Percentiles rank a stretch among this genome's conserved stretches.
Evolutionary conservation across 2,329 filamentous ascomycete genomes (phyloP).

Genomic region (Pseudodiploospora longispora): DNA sequence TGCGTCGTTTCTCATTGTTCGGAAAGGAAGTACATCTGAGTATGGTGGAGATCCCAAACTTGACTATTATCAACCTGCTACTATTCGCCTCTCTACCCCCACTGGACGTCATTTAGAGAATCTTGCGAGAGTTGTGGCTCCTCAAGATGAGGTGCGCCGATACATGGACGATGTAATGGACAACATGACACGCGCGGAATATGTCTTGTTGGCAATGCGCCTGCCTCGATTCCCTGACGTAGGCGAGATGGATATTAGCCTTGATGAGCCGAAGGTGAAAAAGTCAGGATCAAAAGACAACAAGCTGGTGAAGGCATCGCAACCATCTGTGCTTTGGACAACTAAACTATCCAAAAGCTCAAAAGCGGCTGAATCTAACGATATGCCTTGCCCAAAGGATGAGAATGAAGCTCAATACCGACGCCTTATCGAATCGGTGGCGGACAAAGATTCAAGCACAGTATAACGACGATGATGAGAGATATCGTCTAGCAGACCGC

Average conservation of each 20-base stretch:
- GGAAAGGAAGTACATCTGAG: slow-evolving; percentile 60
- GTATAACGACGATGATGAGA: slow-evolving; percentile 8
- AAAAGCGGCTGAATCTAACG: slow-evolving; percentile 11
- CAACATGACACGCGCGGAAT: slow-evolving; percentile 60
- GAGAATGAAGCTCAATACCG: slow-evolving; percentile 27
- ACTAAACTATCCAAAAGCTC: slow-evolving; percentile 10
- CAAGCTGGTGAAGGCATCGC: slow-evolving; percentile 6
- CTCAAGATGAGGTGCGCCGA: slow-evolving; percentile 52
- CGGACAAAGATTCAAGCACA: slow-evolving; percentile 23
- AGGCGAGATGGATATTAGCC: slow-evolving; percentile 18
- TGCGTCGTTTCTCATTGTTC: slow-evolving; percentile 69
- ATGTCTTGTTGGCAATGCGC: slow-evolving; percentile 59
- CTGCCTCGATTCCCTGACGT: slow-evolving; percentile 39
- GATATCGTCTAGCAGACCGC: neutral
- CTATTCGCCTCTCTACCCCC: slow-evolving; percentile 48
- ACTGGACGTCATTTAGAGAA: slow-evolving; percentile 52
- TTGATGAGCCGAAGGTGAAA: slow-evolving; percentile 23
- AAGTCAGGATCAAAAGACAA: slow-evolving; percentile 20
- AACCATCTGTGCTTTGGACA: slow-evolving; percentile 28
- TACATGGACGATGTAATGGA: slow-evolving; percentile 67
- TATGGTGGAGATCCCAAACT: slow-evolving; percentile 54
- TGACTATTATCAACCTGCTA: slow-evolving; percentile 72
- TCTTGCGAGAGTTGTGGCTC: slow-evolving; percentile 52
- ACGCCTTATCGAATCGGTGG: slow-evolving; percentile 29
- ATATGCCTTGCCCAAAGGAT: slow-evolving; percentile 26